Evolutionary conservation across 108 stramenopile genomes (phyloP).

Genomic region (Phaeodactylum tricornutum): DNA sequence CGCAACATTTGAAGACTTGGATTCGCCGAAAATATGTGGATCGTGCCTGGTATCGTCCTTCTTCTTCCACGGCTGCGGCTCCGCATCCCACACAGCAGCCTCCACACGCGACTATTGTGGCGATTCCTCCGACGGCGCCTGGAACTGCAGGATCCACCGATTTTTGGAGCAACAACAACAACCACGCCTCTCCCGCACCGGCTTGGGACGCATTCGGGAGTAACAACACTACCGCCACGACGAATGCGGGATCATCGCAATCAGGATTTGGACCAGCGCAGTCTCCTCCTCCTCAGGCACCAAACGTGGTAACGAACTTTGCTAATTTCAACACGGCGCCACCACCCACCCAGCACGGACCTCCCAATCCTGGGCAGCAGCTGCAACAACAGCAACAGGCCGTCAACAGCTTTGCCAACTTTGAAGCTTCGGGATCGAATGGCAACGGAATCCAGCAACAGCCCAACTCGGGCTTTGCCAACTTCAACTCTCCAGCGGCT

Average conservation of each 20-base stretch:
- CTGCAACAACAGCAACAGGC: conserved; percentile 10
- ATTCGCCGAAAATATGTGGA: conserved; percentile 66
- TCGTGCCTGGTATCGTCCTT: conserved; percentile 45
- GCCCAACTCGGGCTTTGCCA: conserved; percentile 20
- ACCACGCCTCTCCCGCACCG: no score
- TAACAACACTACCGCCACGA: background rate
- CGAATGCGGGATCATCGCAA: background rate
- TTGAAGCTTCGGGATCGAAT: conserved; percentile 1
- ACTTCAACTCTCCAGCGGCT: conserved; percentile 7
- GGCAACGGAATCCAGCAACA: conserved; percentile 21
- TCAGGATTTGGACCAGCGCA: background rate
- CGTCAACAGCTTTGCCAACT: conserved; percentile 15
- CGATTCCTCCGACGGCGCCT: no score
- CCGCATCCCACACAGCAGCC: no score
- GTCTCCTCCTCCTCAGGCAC: background rate
- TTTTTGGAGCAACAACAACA: conserved; percentile 10
- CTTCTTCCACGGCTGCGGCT: no score
- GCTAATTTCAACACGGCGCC: conserved; percentile 20
- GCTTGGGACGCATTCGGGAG: background rate
- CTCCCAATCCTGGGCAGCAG: conserved; percentile 6
- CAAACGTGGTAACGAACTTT: no score
- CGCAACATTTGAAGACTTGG: conserved; percentile 53
- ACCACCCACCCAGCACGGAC: background rate
- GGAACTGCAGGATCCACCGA: no score
- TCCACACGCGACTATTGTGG: no score